These are phyloP conservation scores for Neurospora tetraspora DNA, from an alignment of 495 filamentous ascomycete genomes.

Conservation along the genomic window DNA sequence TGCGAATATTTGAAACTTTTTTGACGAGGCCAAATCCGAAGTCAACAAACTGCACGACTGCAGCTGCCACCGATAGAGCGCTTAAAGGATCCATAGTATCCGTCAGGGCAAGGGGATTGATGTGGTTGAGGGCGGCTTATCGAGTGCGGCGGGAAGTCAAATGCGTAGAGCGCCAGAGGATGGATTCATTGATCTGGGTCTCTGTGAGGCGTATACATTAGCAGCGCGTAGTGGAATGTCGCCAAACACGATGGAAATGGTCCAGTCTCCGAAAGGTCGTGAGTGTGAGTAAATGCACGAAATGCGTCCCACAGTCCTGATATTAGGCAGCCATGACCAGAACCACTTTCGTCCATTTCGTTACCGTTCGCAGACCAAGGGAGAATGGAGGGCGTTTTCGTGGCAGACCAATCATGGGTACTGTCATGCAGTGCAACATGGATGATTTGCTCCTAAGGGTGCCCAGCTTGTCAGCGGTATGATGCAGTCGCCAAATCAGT, in stretches of 20 bases:
- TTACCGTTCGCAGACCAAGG: not conserved
- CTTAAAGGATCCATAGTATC: constrained; percentile 4
- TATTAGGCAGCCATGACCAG: not conserved
- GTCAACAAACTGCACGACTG: not conserved
- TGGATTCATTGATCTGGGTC: not conserved
- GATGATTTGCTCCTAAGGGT: no score
- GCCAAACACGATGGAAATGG: not conserved
- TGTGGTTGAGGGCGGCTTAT: not conserved
- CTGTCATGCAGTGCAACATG: not conserved
- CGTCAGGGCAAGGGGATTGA: not conserved
- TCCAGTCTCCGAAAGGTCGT: not conserved
- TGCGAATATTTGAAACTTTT: not conserved
- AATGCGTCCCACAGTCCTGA: not conserved
- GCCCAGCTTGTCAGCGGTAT: not conserved
- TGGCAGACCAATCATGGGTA: not conserved
- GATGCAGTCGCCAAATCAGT: not conserved
- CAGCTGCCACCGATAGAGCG: constrained; percentile 2
- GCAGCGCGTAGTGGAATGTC: not conserved
- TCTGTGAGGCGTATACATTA: not conserved
- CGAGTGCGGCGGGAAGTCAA: not conserved
- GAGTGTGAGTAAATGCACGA: not conserved
- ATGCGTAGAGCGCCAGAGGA: not conserved
- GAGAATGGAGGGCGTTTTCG: not conserved
- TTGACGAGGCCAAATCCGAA: not conserved
- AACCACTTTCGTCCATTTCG: not conserved